phyloP scores from a whole-genome alignment of 495 filamentous ascomycete genomes.

The Cryomyces minteri region DNA sequence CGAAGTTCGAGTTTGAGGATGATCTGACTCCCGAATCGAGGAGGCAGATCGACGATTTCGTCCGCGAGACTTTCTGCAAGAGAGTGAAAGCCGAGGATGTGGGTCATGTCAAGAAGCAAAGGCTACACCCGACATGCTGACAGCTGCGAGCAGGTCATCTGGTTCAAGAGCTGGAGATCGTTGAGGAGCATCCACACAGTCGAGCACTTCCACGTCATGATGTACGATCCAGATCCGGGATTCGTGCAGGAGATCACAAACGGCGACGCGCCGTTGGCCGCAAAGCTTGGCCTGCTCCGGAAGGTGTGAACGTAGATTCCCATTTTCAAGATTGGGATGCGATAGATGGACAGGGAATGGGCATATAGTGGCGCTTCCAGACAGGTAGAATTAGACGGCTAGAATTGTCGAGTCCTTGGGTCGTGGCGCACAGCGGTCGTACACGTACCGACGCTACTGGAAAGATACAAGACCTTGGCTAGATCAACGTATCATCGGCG shows the following conservation, averaged over 20 bases:
- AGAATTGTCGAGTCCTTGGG: too few relatives aligned
- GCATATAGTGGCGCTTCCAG: too few relatives aligned
- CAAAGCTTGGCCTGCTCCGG: slow-evolving; percentile 2
- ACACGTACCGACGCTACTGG: too few relatives aligned
- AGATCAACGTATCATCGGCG: too few relatives aligned
- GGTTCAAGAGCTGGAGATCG: slow-evolving; percentile 80
- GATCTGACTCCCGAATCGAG: slow-evolving; percentile 45
- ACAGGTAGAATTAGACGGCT: too few relatives aligned
- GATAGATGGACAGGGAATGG: too few relatives aligned
- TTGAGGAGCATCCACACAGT: slow-evolving; percentile 70
- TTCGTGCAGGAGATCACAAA: slow-evolving; percentile 56
- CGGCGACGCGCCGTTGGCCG: slow-evolving; percentile 43
- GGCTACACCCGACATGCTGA: neutral
- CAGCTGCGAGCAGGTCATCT: slow-evolving; percentile 37
- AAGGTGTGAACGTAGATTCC: too few relatives aligned
- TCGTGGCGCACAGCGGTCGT: too few relatives aligned
- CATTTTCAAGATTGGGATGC: too few relatives aligned
- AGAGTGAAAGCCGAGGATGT: slow-evolving; percentile 27
- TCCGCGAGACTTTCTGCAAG: slow-evolving; percentile 39
- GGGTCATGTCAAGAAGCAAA: neutral
- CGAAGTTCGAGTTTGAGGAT: slow-evolving; percentile 64
- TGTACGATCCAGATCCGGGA: slow-evolving; percentile 49
- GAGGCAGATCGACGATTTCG: slow-evolving; percentile 46
- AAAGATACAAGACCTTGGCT: too few relatives aligned
- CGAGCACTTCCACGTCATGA: slow-evolving; percentile 92